Conservation (phyloP, 192 early-diverging fungal genomes). For the Gaertneriomyces semiglobifer region DNA sequence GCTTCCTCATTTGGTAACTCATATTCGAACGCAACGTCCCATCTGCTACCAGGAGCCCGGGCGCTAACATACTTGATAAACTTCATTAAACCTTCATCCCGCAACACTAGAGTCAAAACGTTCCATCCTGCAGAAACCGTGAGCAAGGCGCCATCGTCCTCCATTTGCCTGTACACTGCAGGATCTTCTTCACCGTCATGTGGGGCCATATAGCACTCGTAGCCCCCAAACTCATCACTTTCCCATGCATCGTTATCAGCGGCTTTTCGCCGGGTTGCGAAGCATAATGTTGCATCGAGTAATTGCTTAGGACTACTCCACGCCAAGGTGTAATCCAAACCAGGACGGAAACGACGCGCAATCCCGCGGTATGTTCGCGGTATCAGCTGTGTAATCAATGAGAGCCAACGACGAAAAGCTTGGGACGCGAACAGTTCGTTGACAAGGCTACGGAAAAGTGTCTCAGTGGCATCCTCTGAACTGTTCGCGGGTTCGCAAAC, state of each 20-base stretch:
- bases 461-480: background rate
- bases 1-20: slow-evolving; percentile 42
- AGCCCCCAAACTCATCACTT: slow-evolving; percentile 65
- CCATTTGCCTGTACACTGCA: slow-evolving; percentile 64
- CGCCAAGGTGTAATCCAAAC: slow-evolving; percentile 78
- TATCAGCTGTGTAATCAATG: slow-evolving; percentile 51
- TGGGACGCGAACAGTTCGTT: slow-evolving; percentile 49
- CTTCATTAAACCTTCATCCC: slow-evolving; percentile 71
- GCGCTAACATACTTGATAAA: slow-evolving; percentile 85
- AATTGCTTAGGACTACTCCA: slow-evolving; percentile 47
- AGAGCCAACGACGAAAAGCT: slow-evolving; percentile 62
- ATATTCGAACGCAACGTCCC: slow-evolving; percentile 76
- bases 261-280: slow-evolving; percentile 34
- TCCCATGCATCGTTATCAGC: slow-evolving; percentile 49
- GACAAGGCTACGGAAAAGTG: slow-evolving; percentile 38
- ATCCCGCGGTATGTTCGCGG: slow-evolving; percentile 44
- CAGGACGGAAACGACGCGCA: slow-evolving; percentile 72
- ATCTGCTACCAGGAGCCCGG: slow-evolving; percentile 64
- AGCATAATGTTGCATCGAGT: slow-evolving; percentile 66
- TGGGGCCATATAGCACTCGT: slow-evolving; percentile 71
- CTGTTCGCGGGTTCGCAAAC: background rate
- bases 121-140: slow-evolving; percentile 66
- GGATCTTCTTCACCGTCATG: slow-evolving; percentile 66
- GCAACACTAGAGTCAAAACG: slow-evolving; percentile 61
- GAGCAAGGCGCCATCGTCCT: slow-evolving; percentile 66